Evolutionary conservation across 495 filamentous ascomycete genomes (phyloP).

Genomic region (Venustampulla echinocandica): DNA sequence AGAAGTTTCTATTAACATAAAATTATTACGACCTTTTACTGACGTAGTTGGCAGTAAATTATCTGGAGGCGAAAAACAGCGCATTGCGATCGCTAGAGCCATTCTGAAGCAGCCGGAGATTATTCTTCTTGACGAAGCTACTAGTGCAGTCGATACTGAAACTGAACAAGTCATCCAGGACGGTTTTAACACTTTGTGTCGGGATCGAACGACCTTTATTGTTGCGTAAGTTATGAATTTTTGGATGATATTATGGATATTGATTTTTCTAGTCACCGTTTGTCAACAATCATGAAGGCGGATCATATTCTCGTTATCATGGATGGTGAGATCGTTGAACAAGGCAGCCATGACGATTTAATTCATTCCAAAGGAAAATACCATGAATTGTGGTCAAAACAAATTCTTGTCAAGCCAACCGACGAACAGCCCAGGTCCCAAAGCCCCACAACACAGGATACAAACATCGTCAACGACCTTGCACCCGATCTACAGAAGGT

Average conservation of each 20-base stretch:
- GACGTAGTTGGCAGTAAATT: constrained; percentile 36
- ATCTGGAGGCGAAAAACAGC: constrained; percentile 67
- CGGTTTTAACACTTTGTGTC: constrained; percentile 48
- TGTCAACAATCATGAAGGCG: constrained; percentile 63
- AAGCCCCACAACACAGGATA: constrained; percentile 19
- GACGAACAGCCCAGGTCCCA: constrained; percentile 23
- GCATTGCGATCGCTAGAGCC: constrained; percentile 71
- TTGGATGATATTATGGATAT: no score
- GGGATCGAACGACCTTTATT: constrained; percentile 52
- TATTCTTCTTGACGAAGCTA: constrained; percentile 49
- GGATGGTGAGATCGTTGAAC: constrained; percentile 55
- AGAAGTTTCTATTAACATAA: neutral
- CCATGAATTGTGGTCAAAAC: constrained; percentile 53
- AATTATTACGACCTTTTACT: constrained; percentile 6
- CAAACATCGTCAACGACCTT: constrained; percentile 35
- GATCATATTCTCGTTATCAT: constrained; percentile 59
- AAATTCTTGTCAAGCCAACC: constrained; percentile 42
- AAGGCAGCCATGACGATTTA: constrained; percentile 55
- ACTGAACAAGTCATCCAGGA: constrained; percentile 67
- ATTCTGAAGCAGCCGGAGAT: constrained; percentile 47
- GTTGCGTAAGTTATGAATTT: constrained; percentile 49
- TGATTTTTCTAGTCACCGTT: constrained; percentile 41
- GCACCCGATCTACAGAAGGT: constrained; percentile 25
- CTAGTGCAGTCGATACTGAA: constrained; percentile 49
- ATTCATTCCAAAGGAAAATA: constrained; percentile 49